Evolutionary conservation across 139 green algal species (phyloP).

Genomic region (Nannochloris sp.): DNA sequence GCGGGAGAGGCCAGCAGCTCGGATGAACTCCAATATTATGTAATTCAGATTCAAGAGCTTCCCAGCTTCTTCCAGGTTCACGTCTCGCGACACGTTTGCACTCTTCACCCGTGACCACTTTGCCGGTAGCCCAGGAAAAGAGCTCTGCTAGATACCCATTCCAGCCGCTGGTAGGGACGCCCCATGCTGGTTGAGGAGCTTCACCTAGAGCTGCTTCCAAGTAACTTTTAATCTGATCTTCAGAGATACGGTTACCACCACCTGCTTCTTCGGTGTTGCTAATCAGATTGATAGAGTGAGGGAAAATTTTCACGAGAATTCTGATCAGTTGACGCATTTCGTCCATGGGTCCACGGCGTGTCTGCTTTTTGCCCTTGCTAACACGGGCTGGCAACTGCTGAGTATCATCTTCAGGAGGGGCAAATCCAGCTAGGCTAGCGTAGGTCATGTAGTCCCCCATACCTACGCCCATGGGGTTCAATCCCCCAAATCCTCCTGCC

Average conservation of each 20-base stretch:
- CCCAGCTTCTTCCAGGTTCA: slow-evolving; percentile 73
- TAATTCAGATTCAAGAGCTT: slow-evolving; percentile 60
- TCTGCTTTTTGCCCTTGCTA: slow-evolving; percentile 21
- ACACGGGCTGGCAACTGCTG: not conserved
- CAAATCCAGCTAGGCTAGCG: too few species aligned
- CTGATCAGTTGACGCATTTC: slow-evolving; percentile 85
- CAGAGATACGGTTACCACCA: slow-evolving; percentile 67
- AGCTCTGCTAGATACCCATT: slow-evolving; percentile 63
- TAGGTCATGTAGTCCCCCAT: too few species aligned
- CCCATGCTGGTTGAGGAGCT: slow-evolving; percentile 64
- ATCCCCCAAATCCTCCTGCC: too few species aligned
- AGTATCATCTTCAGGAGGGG: not conserved
- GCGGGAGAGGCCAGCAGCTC: slow-evolving; percentile 34
- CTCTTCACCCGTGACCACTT: slow-evolving; percentile 44
- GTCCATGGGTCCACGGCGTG: slow-evolving; percentile 75
- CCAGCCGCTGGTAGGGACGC: slow-evolving; percentile 65
- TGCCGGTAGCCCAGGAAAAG: slow-evolving; percentile 52
- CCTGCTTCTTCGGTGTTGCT: slow-evolving; percentile 45
- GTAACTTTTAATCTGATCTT: slow-evolving; percentile 66
- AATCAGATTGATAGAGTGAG: slow-evolving; percentile 41
- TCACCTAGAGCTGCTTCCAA: slow-evolving; percentile 58
- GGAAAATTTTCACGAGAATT: slow-evolving; percentile 73
- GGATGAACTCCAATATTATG: slow-evolving; percentile 40
- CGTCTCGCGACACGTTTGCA: slow-evolving; percentile 54
- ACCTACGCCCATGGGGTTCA: too few species aligned